phyloP scores from a whole-genome alignment of 1,139 yeast species.

The Hemisphaericaspora xylanilytica region DNA sequence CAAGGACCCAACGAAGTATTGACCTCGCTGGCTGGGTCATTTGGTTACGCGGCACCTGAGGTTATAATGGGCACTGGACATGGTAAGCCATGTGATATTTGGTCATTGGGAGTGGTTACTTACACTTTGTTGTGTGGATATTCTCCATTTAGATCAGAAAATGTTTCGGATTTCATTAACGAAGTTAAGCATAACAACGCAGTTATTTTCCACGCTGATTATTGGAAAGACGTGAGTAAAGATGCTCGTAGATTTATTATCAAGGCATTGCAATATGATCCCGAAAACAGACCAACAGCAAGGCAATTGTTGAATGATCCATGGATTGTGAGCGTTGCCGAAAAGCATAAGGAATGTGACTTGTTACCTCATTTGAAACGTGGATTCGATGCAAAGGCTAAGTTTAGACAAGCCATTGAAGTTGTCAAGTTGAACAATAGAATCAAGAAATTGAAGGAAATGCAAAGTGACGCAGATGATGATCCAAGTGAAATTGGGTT shows the following conservation, averaged over 20 bases:
- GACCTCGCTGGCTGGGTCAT: conserved; percentile 80
- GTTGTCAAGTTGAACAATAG: conserved; percentile 73
- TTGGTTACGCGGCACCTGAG: conserved; percentile 95
- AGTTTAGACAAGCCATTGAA: conserved; percentile 83
- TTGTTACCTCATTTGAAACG: conserved; percentile 64
- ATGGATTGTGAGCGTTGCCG: conserved; percentile 61
- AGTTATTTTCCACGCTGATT: conserved; percentile 80
- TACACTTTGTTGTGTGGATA: conserved; percentile 90
- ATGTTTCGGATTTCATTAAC: conserved; percentile 70
- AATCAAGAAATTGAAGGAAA: conserved; percentile 60
- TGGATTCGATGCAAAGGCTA: conserved; percentile 81
- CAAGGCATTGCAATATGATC: conserved; percentile 63
- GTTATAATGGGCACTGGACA: conserved; percentile 75
- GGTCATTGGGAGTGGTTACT: conserved; percentile 91
- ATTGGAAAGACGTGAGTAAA: conserved; percentile 76
- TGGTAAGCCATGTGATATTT: conserved; percentile 88
- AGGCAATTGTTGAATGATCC: conserved; percentile 59
- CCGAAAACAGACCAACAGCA: conserved; percentile 66
- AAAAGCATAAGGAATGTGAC: conserved; percentile 52
- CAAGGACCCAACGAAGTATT: conserved; percentile 60
- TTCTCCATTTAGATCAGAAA: conserved; percentile 87
- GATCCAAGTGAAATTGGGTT: conserved; percentile 50
- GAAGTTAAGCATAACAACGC: conserved; percentile 71
- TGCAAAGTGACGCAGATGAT: conserved; percentile 53
- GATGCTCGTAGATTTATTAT: conserved; percentile 75